phyloP scores from a whole-genome alignment of 1,284 basidiomycete species.

The Microstroma glucosiphilum region DNA sequence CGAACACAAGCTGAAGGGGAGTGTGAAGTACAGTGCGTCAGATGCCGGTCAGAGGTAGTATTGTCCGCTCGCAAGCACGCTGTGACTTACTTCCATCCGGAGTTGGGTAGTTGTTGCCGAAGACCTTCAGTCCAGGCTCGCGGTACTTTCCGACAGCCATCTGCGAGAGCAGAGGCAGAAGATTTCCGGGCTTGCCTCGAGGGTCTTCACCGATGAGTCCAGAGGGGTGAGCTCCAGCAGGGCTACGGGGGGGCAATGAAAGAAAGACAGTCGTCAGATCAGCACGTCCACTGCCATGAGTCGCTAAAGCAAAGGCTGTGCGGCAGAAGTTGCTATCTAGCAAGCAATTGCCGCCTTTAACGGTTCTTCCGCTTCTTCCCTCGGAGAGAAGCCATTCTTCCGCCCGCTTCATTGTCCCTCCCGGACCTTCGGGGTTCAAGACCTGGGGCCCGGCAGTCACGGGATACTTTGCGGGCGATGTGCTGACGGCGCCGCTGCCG shows the following conservation, averaged over 20 bases:
- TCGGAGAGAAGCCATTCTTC: no score
- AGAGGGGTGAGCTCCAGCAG: constrained; percentile 91
- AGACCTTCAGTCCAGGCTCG: constrained; percentile 76
- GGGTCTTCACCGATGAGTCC: constrained; percentile 95
- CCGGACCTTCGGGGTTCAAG: no score
- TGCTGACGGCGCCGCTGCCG: background rate
- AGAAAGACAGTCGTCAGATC: background rate
- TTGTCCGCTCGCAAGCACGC: background rate
- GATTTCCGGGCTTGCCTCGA: constrained; percentile 84
- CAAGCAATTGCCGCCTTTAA: no score
- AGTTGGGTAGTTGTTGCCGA: constrained; percentile 96
- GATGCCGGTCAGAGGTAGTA: background rate
- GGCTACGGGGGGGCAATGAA: constrained; percentile 56
- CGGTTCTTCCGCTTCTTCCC: no score
- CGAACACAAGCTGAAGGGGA: constrained; percentile 54
- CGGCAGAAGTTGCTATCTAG: no score
- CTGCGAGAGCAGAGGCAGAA: constrained; percentile 86
- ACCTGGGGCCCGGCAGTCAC: no score
- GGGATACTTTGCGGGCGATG: background rate
- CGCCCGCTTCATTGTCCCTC: no score
- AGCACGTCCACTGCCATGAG: no score
- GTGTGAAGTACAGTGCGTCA: background rate
- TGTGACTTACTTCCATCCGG: constrained; percentile 65
- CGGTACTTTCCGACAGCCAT: constrained; percentile 89
- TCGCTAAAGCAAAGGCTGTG: no score